Evolutionary conservation across 129 eudicot genomes (phyloP).

Genomic region (Tanacetum coccineum): DNA sequence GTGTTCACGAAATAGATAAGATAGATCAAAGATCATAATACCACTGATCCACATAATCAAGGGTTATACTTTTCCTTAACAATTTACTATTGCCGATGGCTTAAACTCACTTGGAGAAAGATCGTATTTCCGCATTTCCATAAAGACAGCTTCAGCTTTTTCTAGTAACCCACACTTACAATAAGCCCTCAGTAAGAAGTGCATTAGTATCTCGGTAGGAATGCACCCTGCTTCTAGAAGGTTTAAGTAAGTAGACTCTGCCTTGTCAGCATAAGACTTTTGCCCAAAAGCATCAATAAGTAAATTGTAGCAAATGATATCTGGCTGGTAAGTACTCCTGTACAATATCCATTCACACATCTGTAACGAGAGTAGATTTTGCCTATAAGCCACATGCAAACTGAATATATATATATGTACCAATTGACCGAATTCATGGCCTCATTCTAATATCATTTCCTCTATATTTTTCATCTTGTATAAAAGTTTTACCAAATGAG

Average conservation of each 20-base stretch:
- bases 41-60: too few species aligned
- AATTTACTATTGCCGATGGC: too few species aligned
- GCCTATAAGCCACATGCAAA: background rate
- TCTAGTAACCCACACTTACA: conserved; percentile 66
- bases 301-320: conserved; percentile 85
- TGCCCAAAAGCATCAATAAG: conserved; percentile 87
- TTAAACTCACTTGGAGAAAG: conserved; percentile 61
- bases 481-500: too few species aligned
- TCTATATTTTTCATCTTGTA: too few species aligned
- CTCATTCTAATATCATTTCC: too few species aligned
- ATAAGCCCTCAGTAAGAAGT: conserved; percentile 70
- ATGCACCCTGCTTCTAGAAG: conserved; percentile 79
- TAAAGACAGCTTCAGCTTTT: conserved; percentile 75
- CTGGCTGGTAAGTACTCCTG: conserved; percentile 74
- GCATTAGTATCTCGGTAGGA: conserved; percentile 94
- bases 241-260: conserved; percentile 63
- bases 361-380: conserved; percentile 34
- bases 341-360: conserved; percentile 88
- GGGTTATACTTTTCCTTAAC: too few species aligned
- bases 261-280: conserved; percentile 49
- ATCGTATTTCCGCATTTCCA: conserved; percentile 64
- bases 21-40: too few species aligned
- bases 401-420: background rate
- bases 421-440: too few species aligned
- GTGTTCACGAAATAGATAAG: background rate